Percentiles rank a stretch among this genome's conserved stretches.
phyloP scores from a whole-genome alignment of 2,329 filamentous ascomycete genomes.

The Pseudopithomyces chartarum region DNA sequence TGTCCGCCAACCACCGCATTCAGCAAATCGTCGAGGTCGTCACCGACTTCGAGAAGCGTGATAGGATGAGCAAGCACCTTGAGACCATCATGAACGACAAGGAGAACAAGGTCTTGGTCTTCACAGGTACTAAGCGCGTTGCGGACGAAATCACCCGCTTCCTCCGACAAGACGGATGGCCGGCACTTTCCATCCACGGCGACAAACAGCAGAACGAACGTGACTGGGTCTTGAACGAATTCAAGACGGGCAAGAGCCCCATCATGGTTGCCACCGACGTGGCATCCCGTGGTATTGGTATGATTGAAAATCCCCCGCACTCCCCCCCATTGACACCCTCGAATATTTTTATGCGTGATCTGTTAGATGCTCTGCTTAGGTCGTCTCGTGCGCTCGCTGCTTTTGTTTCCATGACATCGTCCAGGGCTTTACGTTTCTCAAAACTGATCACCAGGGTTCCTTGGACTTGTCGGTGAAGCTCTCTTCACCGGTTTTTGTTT shows the following conservation, averaged over 20 bases:
- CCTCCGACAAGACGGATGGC: conserved; percentile 97
- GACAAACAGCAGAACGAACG: conserved; percentile 99
- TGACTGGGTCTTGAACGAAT: conserved; percentile 99
- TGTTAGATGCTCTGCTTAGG: conserved; percentile 85
- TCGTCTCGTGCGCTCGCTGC: conserved; percentile 76
- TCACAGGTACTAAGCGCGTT: conserved; percentile 84
- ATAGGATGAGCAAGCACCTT: conserved; percentile 94
- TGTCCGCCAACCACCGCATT: conserved; percentile 96
- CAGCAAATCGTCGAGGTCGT: conserved; percentile 97
- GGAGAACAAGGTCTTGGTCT: conserved; percentile 92
- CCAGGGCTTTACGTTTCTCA: conserved; percentile 83
- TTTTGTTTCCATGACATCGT: conserved; percentile 86
- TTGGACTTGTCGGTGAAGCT: conserved; percentile 79
- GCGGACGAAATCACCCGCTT: conserved; percentile 98
- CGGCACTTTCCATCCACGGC: conserved; percentile 95
- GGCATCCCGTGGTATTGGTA: conserved; percentile 99
- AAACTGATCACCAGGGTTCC: conserved; percentile 80
- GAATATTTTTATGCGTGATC: conserved; percentile 61
- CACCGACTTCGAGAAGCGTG: conserved; percentile 95
- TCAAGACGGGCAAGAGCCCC: conserved; percentile 98
- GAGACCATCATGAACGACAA: conserved; percentile 98
- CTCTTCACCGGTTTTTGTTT: conserved; percentile 74
- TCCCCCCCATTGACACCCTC: conserved; percentile 34
- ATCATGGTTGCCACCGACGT: conserved; percentile 99
- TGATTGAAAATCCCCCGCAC: conserved; percentile 71